Evolutionary conservation across 106 monocot genomes (phyloP), one percentile per base, ranked within the genome.

Genomic region (Amphibolis antarctica): DNA sequence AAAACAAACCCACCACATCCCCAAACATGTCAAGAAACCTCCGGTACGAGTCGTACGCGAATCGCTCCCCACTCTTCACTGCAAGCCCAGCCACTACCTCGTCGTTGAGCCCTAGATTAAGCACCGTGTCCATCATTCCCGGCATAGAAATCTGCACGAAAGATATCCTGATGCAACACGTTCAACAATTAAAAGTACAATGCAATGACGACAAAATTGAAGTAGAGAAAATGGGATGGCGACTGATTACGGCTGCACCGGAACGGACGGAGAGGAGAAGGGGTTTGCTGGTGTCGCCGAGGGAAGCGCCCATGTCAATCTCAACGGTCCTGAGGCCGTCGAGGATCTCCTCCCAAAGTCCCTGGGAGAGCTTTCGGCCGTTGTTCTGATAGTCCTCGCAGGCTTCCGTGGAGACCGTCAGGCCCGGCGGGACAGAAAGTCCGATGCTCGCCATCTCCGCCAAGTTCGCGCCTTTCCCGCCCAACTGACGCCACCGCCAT

Each of bases 401-500:
- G 9, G 86, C 89, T 74, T 94, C 94, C 10, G 94, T 89, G 43
- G 89, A 89, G 29, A 94, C 78, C 1, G 94, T 94, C 18, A 89
- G 72, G 44, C 89, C 89, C 60, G 94, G 86, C 49, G 94, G 94
- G 31, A 94, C 89, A 19, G 94, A 94, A 28, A 94, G 72, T 28
- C 94, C 94, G 22, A 94, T 94, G 74, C 86, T 89, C 30, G 94
- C 79, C 89, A 94, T 94, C 69, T 94, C 94, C 44, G 94, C 94
- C 77, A 94, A 44, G 73, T 94, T 94, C 28, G 93, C 94, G 1
- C 94, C 94, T 44, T 94, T 94, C 3, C 94, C 94, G 10, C 94
- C 94, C 49, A 94, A 43, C 93, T 94, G 64, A 12, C 60, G 9
- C 1, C 11, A 60, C 6, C 21, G 18, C 27, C 27, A 63, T n/a